phyloP scores from a whole-genome alignment of 345 rosid species.

The Linum lewisii region DNA sequence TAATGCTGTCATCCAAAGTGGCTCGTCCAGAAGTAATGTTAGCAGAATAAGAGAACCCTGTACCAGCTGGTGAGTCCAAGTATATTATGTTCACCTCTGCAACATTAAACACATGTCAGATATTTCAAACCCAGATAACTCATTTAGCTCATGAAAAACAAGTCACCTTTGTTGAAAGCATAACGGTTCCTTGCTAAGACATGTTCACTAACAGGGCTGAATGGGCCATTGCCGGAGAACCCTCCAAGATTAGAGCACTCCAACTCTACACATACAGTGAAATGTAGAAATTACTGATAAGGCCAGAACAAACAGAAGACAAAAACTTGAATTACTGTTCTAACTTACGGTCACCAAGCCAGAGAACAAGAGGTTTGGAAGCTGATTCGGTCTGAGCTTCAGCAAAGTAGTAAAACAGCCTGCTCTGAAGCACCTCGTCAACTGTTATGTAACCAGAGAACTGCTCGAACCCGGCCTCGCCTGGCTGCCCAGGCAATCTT shows the following conservation, averaged over 20 bases:
- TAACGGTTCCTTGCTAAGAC: background rate
- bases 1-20: slow-evolving; percentile 9
- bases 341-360: background rate
- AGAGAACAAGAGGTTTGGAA: slow-evolving; percentile 33
- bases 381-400: slow-evolving; percentile 28
- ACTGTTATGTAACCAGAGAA: slow-evolving; percentile 1
- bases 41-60: slow-evolving; percentile 87
- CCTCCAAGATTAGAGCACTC: slow-evolving; percentile 17
- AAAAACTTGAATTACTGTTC: background rate
- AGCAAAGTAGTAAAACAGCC: slow-evolving; percentile 40
- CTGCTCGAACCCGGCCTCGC: background rate
- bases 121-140: background rate
- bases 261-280: background rate
- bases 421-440: slow-evolving; percentile 20
- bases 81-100: slow-evolving; percentile 93
- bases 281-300: background rate
- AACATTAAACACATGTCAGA: slow-evolving; percentile 8
- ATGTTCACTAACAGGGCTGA: background rate
- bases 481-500: slow-evolving; percentile 32
- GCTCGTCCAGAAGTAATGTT: slow-evolving; percentile 40
- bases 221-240: slow-evolving; percentile 19
- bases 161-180: slow-evolving; percentile 10
- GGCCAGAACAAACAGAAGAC: background rate
- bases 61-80: slow-evolving; percentile 89
- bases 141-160: too few species aligned